These are phyloP conservation scores for Hebeloma cylindrosporum DNA, from an alignment of 768 basidiomycete species.

Conservation along the genomic window DNA sequence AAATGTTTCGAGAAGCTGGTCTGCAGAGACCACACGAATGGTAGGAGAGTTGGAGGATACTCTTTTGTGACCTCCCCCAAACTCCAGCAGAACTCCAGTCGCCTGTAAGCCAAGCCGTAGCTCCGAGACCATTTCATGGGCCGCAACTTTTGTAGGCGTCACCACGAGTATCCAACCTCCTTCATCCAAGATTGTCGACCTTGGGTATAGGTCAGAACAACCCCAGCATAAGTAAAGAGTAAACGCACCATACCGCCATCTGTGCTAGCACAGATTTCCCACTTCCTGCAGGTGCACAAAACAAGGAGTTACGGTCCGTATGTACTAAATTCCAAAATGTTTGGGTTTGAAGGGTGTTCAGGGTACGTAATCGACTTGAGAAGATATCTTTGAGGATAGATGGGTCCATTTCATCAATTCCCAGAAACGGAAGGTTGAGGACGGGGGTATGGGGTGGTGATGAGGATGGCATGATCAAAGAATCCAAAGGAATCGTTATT, in stretches of 20 bases:
- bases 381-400: conserved; percentile 51
- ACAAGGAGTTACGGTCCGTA: conserved; percentile 62
- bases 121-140: conserved; percentile 55
- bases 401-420: conserved; percentile 29
- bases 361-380: conserved; percentile 44
- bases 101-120: conserved; percentile 41
- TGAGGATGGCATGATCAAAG: conserved; percentile 71
- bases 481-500: conserved; percentile 57
- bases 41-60: conserved; percentile 36
- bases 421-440: conserved; percentile 75
- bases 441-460: conserved; percentile 59
- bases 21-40: conserved; percentile 59
- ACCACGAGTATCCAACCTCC: conserved; percentile 65
- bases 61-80: conserved; percentile 14
- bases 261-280: conserved; percentile 81
- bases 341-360: conserved; percentile 91
- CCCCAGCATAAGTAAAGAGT: background rate
- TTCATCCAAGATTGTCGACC: conserved; percentile 51
- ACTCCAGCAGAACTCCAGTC: conserved; percentile 41
- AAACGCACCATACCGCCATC: conserved; percentile 67
- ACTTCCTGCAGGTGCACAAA: conserved; percentile 77
- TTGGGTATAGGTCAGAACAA: conserved; percentile 26
- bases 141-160: conserved; percentile 56
- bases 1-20: conserved; percentile 47
- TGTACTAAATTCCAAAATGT: conserved; percentile 79